phyloP scores from a whole-genome alignment of 345 rosid genomes.

The Camelina laxa region DNA sequence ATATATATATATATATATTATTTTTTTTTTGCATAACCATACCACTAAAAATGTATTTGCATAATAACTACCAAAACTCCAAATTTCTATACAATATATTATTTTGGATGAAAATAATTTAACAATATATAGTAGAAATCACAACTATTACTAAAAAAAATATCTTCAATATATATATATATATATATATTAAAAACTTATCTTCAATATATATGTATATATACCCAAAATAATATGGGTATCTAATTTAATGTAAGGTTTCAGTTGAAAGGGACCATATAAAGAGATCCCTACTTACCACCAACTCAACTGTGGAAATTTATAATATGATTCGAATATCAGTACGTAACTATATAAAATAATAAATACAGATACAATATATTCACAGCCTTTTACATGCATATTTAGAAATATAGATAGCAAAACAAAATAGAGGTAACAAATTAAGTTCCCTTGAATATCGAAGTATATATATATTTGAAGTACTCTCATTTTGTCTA shows the following conservation, averaged over 20 bases:
- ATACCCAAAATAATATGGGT: conserved; percentile 8
- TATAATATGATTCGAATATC: conserved; percentile 21
- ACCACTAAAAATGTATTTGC: not conserved
- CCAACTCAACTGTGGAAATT: conserved; percentile 42
- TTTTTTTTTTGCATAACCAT: no score
- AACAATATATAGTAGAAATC: not conserved
- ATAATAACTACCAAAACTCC: not conserved
- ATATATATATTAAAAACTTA: no score
- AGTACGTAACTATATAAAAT: not conserved
- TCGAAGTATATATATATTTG: no score
- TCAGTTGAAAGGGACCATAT: conserved; percentile 39
- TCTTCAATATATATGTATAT: not conserved
- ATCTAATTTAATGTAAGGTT: conserved; percentile 22
- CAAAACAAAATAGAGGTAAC: not conserved
- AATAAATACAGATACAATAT: not conserved
- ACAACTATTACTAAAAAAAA: not conserved
- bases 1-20: no score
- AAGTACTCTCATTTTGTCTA: no score
- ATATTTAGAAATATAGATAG: not conserved
- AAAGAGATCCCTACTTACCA: conserved; percentile 36
- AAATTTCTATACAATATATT: not conserved
- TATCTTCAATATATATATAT: not conserved
- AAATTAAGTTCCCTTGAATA: no score
- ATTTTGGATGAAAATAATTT: no score
- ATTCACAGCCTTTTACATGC: conserved; percentile 4